Percentiles rank a stretch among this genome's conserved stretches.
Evolutionary conservation across 2,329 filamentous ascomycete genomes (phyloP).

Genomic region (Neofusicoccum ribis): DNA sequence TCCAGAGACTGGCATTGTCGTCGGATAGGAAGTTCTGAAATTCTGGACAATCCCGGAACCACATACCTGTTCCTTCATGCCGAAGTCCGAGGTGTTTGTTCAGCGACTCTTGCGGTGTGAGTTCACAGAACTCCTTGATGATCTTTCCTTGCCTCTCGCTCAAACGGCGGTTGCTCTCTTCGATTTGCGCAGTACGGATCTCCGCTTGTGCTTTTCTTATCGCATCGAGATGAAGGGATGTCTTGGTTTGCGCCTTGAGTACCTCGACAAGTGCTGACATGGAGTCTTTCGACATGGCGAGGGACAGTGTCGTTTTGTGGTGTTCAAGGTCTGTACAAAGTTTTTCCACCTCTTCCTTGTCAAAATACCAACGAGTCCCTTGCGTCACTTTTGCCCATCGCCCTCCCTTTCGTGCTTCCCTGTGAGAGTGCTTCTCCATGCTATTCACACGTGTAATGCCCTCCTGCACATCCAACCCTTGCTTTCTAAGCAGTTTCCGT

Average conservation of each 20-base stretch:
- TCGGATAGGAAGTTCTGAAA: background rate
- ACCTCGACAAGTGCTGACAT: background rate
- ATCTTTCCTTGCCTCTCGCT: background rate
- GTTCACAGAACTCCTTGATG: background rate
- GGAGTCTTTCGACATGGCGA: background rate
- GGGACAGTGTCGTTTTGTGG: background rate
- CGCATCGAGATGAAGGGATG: background rate
- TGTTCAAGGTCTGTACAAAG: background rate
- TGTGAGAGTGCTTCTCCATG: background rate
- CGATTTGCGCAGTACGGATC: background rate
- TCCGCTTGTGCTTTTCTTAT: background rate
- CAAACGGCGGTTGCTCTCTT: background rate
- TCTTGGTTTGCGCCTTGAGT: background rate
- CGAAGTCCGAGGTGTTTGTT: background rate
- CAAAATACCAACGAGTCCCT: background rate
- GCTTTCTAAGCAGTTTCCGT: background rate
- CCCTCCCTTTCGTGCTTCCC: background rate
- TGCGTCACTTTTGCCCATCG: background rate
- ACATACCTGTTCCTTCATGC: background rate
- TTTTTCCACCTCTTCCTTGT: background rate
- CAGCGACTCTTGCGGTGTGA: background rate
- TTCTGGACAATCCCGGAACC: background rate
- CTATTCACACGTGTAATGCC: background rate
- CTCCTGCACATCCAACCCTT: background rate
- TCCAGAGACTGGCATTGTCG: background rate